phyloP scores from a whole-genome alignment of 1,139 yeast genomes.

The Pneumocystis wakefieldiae region DNA sequence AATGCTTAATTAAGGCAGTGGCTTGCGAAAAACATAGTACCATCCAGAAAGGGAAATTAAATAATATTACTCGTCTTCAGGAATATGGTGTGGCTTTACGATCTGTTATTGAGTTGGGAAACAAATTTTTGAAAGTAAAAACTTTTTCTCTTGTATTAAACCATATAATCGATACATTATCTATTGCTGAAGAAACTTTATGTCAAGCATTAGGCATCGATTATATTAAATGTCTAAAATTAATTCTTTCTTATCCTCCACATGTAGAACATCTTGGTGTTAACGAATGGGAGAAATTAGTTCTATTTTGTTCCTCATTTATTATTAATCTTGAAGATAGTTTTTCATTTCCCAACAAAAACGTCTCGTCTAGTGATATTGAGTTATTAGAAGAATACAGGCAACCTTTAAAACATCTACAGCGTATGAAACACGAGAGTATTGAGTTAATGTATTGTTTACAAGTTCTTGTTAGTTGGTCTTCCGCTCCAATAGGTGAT shows the following conservation, averaged over 20 bases:
- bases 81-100: slow-evolving; percentile 3
- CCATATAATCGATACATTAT: slow-evolving; percentile 2
- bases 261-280: slow-evolving; percentile 8
- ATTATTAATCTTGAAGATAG: not conserved
- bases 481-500: not conserved
- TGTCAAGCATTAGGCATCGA: slow-evolving; percentile 3
- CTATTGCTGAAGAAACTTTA: not conserved
- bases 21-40: not conserved
- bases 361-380: not conserved
- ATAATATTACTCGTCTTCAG: not conserved
- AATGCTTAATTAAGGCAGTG: not conserved
- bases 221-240: slow-evolving; percentile 4
- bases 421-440: not conserved
- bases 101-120: not conserved
- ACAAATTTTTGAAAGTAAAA: not conserved
- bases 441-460: not conserved
- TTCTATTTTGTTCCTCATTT: slow-evolving; percentile 1
- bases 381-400: not conserved
- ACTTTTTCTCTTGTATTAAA: slow-evolving; percentile 1
- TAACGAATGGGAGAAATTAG: not conserved
- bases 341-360: not conserved
- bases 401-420: not conserved
- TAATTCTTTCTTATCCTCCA: not conserved
- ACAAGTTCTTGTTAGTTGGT: slow-evolving; percentile 1
- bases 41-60: not conserved